phyloP scores from a whole-genome alignment of 208 protist genomes.

The Strigomonas culicis region DNA sequence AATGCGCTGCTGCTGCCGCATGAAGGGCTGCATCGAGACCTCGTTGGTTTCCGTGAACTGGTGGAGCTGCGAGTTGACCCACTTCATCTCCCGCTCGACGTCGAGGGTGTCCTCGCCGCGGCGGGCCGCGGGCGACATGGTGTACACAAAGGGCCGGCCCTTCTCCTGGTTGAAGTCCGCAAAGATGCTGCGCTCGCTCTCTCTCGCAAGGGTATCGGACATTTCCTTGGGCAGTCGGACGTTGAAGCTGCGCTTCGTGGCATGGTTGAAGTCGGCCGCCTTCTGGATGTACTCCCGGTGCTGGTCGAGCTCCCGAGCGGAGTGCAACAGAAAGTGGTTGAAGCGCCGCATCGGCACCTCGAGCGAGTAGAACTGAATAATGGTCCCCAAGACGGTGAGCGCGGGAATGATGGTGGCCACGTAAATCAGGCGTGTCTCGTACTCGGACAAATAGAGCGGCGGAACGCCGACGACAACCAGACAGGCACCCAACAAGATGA shows the following conservation, averaged over 20 bases:
- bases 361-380: slow-evolving; percentile 42
- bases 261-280: slow-evolving; percentile 8
- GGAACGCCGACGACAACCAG: slow-evolving; percentile 44
- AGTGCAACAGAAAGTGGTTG: slow-evolving; percentile 25
- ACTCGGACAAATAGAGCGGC: slow-evolving; percentile 29
- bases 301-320: slow-evolving; percentile 23
- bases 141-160: slow-evolving; percentile 2
- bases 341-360: slow-evolving; percentile 27
- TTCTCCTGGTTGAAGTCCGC: neutral
- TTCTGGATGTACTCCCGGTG: slow-evolving; percentile 28
- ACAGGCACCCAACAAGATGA: slow-evolving; percentile 19
- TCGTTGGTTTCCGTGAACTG: neutral
- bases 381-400: slow-evolving; percentile 31
- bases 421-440: slow-evolving; percentile 25
- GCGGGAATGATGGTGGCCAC: slow-evolving; percentile 44
- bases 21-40: slow-evolving; percentile 4
- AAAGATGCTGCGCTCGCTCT: neutral
- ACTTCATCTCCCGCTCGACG: slow-evolving; percentile 18
- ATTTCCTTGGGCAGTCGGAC: neutral
- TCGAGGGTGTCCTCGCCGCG: slow-evolving; percentile 13
- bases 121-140: slow-evolving; percentile 10
- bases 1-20: slow-evolving; percentile 14
- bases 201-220: neutral
- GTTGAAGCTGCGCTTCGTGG: neutral
- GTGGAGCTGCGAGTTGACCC: slow-evolving; percentile 13